Base-by-base conservation (phyloP, 2,329 filamentous ascomycete species). In the Exserohilum rostratum region DNA sequence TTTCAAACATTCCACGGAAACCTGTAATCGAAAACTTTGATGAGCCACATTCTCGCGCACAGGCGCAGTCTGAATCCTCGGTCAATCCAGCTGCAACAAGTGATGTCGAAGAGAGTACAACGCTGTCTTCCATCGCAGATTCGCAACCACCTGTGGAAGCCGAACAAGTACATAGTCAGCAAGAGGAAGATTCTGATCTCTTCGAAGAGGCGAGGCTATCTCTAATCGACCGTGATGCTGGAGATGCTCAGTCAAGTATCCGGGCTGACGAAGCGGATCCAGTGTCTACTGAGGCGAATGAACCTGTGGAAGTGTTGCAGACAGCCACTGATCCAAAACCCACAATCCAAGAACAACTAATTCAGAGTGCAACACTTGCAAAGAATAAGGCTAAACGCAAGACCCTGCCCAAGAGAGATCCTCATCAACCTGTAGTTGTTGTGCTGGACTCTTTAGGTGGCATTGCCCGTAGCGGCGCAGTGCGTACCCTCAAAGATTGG, bases 361-460 rank as follows among this genome's bases (percentile, higher is more conserved):
- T 57, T 15, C 50, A 53, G 15, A 47, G n/a, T 15, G 18, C 60
- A 29, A 51, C 65, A 0, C 31, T 60, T n/a, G 37, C 43, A 6
- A 66, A 60, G 33, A 70, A 61, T 27, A 74, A 69, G 35, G 46
- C 53, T 18, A 70, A 66, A 50, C 55, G 58, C 10, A 64, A 60
- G n/a, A 44, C 57, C 1, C 20, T 54, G 5, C 65, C 57, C 20
- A 79, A 70, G 46, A 73, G 66, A 53, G 67, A 76, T 27, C 61
- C 70, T 0, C 52, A 73, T 6, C 62, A 74, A 47, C 86, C 91
- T 1, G 84, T 85, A 31, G 92, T 98, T 58, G 87, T 98, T 60
- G 91, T 91, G 0, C 83, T 98, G 22, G 95, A 99, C 73, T 98
- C 95, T 0, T 81, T 98, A 1, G 87, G 87, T n/a, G 66, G 53